Base-by-base conservation (phyloP, 495 filamentous ascomycete genomes). In the Immersiella caudata region DNA sequence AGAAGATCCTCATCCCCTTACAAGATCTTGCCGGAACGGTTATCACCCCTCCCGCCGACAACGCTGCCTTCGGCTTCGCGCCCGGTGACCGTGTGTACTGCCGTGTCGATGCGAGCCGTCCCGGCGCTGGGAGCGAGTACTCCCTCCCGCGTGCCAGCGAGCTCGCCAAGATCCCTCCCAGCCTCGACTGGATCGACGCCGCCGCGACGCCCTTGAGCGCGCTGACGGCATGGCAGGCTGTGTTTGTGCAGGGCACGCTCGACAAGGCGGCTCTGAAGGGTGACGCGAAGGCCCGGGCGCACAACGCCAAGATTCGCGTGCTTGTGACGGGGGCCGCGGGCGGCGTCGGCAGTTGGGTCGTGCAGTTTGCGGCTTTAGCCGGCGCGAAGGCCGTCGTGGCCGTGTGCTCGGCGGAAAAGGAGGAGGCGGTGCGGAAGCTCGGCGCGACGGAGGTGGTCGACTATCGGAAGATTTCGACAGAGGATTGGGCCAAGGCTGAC, bases 381-480 rank as follows among this genome's bases (percentile, higher is more conserved):
- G 89, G 89, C 0, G 83, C 81, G 6, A 85, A 85, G 0, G 76
- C 80, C 0, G 89, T 87, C 68, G 84, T 88, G 6, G 79, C 82
- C 0, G 84, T 83, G 0, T 91, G 89, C 60, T 88, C 86, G 20
- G 82, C 74, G 5, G 69, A 78, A 11, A 91, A 90, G 74, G 78
- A 80, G 0, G 81, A 84, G 62, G 75, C 87, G 2, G 87, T 85
- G 67, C 76, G 80, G 36, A 70, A 75, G 49, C 74, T 91, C 1
- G 91, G 90, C 0, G 89, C 89, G 3, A 88, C 90, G 60, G 85
- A 89, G 66, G 83, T 91, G 1, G 79, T 93, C 26, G 88, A 93
- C 71, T 93, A 93, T 71, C 86, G 80, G 22, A 74, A 78, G 9
- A 82, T 80, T 2, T 75, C 77, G 8, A 24, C 79, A 5, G 72